phyloP scores from a whole-genome alignment of 2,329 filamentous ascomycete genomes.

The Botrytis porri region DNA sequence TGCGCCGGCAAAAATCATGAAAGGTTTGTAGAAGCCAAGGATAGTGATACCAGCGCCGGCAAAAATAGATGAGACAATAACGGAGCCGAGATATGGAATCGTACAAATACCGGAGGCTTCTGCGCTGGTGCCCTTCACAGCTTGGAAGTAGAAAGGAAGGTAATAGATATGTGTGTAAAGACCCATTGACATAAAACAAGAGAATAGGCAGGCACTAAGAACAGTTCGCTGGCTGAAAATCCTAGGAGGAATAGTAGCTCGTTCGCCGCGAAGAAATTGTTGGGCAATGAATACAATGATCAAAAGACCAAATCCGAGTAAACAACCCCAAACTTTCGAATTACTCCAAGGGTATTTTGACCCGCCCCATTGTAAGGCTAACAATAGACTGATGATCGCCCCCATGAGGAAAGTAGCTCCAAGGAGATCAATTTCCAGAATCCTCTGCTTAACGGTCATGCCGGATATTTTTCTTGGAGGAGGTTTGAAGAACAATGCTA shows the following conservation, averaged over 20 bases:
- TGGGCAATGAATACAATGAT: constrained; percentile 41
- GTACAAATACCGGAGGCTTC: constrained; percentile 43
- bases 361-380: constrained; percentile 50
- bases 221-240: constrained; percentile 44
- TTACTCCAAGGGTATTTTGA: constrained; percentile 45
- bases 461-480: constrained; percentile 37
- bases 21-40: constrained; percentile 45
- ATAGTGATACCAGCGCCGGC: constrained; percentile 43
- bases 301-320: constrained; percentile 42
- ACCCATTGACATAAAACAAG: constrained; percentile 39
- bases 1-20: constrained; percentile 46
- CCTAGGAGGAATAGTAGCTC: constrained; percentile 50
- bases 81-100: constrained; percentile 45
- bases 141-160: constrained; percentile 52
- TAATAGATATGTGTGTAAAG: constrained; percentile 42
- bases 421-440: constrained; percentile 48
- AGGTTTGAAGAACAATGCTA: constrained; percentile 46
- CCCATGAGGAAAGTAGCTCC: constrained; percentile 48
- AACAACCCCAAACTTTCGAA: constrained; percentile 44
- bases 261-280: constrained; percentile 45
- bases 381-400: constrained; percentile 44
- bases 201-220: constrained; percentile 38
- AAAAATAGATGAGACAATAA: constrained; percentile 43
- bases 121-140: constrained; percentile 43
- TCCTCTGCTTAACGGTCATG: constrained; percentile 38